phyloP scores from a whole-genome alignment of 768 basidiomycete genomes.

The Trametes cingulata region DNA sequence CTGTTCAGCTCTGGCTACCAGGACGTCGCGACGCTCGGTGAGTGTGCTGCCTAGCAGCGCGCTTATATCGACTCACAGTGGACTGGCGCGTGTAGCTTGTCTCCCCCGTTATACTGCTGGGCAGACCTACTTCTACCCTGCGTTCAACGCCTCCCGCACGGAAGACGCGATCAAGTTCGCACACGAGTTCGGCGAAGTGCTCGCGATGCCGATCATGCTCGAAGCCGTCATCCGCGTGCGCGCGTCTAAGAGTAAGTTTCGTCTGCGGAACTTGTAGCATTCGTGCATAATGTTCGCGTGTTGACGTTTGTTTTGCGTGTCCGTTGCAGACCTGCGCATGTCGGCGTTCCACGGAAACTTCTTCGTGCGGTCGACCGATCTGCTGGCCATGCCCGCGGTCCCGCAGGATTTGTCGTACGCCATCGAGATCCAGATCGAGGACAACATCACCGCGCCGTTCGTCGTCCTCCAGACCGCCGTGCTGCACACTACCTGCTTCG shows the following conservation, averaged over 20 bases:
- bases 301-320: background rate
- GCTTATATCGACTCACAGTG: background rate
- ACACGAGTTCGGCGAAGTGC: slow-evolving; percentile 91
- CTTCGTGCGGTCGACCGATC: slow-evolving; percentile 96
- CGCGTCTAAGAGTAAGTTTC: slow-evolving; percentile 80
- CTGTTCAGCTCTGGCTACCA: slow-evolving; percentile 92
- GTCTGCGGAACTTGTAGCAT: background rate
- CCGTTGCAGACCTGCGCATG: slow-evolving; percentile 76
- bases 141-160: slow-evolving; percentile 90
- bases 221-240: slow-evolving; percentile 98
- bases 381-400: slow-evolving; percentile 95
- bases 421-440: slow-evolving; percentile 95
- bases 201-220: slow-evolving; percentile 93
- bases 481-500: slow-evolving; percentile 91
- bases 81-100: slow-evolving; percentile 54
- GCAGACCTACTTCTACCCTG: slow-evolving; percentile 97
- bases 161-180: slow-evolving; percentile 99
- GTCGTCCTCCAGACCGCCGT: slow-evolving; percentile 95
- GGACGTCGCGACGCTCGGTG: slow-evolving; percentile 92
- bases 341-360: slow-evolving; percentile 99
- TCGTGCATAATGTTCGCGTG: background rate
- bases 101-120: slow-evolving; percentile 97
- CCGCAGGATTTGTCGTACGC: slow-evolving; percentile 95
- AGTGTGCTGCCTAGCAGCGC: slow-evolving; percentile 13
- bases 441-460: slow-evolving; percentile 85